These are phyloP conservation scores for Schizochytrium sp. DNA, from an alignment of 108 stramenopile species.

Conservation along the genomic window DNA sequence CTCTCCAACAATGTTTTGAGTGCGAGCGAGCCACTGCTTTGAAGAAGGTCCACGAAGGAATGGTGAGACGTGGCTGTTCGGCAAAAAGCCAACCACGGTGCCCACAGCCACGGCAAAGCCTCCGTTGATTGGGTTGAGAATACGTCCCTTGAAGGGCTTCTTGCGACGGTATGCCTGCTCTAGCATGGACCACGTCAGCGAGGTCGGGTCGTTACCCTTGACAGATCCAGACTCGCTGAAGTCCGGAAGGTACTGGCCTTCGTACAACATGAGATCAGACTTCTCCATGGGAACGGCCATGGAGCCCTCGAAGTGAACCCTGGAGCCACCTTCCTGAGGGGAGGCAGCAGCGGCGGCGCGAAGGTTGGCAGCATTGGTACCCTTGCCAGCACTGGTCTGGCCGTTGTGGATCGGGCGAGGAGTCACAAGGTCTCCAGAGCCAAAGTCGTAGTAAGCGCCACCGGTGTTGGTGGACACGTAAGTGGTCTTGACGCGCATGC, in stretches of 20 bases:
- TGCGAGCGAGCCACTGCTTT: slow-evolving; percentile 20
- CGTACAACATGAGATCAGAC: slow-evolving; percentile 47
- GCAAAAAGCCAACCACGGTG: slow-evolving; percentile 27
- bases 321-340: background rate
- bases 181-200: slow-evolving; percentile 17
- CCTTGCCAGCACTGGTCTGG: background rate
- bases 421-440: background rate
- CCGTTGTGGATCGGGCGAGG: slow-evolving; percentile 37
- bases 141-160: background rate
- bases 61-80: slow-evolving; percentile 47
- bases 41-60: slow-evolving; percentile 12
- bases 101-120: slow-evolving; percentile 55
- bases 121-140: slow-evolving; percentile 56
- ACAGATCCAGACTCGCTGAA: background rate
- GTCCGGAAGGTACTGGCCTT: slow-evolving; percentile 36
- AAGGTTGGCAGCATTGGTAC: background rate
- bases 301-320: background rate
- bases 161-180: background rate
- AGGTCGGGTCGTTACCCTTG: background rate
- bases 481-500: slow-evolving; percentile 36
- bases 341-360: background rate
- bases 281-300: slow-evolving; percentile 20
- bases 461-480: background rate
- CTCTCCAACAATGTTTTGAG: background rate
- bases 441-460: slow-evolving; percentile 44